phyloP scores from a whole-genome alignment of 768 basidiomycete genomes.

The Suillus decipiens region DNA sequence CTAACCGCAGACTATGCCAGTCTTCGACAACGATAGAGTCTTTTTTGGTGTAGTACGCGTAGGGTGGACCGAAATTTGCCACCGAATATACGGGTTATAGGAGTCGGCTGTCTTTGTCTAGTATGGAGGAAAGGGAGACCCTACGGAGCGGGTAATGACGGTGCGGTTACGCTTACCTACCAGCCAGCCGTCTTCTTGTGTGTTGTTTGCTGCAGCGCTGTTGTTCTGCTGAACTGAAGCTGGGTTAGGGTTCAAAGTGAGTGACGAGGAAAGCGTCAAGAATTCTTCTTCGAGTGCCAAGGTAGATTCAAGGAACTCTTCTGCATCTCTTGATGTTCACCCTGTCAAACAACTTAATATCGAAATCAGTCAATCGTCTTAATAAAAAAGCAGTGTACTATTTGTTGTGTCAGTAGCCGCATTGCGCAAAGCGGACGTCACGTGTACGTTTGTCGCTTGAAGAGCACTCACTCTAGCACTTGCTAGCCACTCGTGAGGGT shows the following conservation, averaged over 20 bases:
- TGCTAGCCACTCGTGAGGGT: neutral
- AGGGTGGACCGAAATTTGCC: constrained; percentile 91
- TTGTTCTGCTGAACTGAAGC: constrained; percentile 24
- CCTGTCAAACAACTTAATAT: constrained; percentile 40
- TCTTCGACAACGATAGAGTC: constrained; percentile 91
- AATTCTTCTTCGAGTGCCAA: constrained; percentile 93
- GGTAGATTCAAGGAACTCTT: constrained; percentile 97
- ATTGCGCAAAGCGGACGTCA: neutral
- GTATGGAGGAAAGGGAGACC: constrained; percentile 28
- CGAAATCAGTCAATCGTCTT: neutral
- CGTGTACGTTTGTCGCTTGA: too few relatives aligned
- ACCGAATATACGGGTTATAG: constrained; percentile 91
- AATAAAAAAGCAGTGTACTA: too few relatives aligned
- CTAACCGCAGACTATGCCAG: constrained; percentile 85
- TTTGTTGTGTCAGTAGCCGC: too few relatives aligned
- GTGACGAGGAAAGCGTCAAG: constrained; percentile 58
- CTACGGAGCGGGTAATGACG: constrained; percentile 76
- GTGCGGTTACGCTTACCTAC: constrained; percentile 87
- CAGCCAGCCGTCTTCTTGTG: constrained; percentile 73
- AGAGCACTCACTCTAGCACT: neutral
- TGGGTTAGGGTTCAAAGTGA: constrained; percentile 42
- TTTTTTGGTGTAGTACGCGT: constrained; percentile 72
- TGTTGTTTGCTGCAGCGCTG: constrained; percentile 2
- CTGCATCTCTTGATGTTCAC: constrained; percentile 98
- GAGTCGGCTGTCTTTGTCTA: constrained; percentile 82